These are phyloP conservation scores for Rhizoclosmatium sp. DNA, from an alignment of 192 early-diverging fungal species.

Conservation along the genomic window DNA sequence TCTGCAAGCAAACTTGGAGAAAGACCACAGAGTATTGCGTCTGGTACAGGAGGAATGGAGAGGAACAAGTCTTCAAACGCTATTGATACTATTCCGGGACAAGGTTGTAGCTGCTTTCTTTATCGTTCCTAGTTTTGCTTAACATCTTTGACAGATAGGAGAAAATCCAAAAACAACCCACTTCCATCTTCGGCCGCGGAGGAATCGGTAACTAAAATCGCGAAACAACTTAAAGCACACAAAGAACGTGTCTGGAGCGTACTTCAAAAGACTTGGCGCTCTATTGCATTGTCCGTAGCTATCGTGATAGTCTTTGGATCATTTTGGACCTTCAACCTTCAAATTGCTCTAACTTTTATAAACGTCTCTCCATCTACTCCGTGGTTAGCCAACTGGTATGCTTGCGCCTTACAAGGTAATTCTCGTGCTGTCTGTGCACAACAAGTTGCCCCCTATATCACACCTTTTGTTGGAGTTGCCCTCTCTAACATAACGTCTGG, in stretches of 20 bases:
- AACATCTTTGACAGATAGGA: neutral
- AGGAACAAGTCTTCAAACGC: too few relatives aligned
- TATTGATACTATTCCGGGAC: neutral
- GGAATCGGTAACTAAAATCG: neutral
- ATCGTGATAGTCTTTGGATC: conserved; percentile 20
- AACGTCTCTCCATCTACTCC: neutral
- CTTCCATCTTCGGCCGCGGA: neutral
- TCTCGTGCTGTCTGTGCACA: conserved; percentile 3
- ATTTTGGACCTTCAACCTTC: conserved; percentile 4
- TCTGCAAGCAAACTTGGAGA: neutral
- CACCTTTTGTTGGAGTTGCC: neutral
- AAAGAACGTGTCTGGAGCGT: conserved; percentile 15
- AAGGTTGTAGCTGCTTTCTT: neutral
- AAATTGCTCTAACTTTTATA: neutral
- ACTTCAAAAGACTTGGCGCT: conserved; percentile 24
- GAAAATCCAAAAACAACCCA: neutral
- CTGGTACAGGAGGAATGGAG: too few relatives aligned
- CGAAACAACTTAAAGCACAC: neutral
- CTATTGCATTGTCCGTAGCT: neutral
- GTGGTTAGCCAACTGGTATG: conserved; percentile 6
- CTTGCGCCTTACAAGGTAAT: conserved; percentile 19
- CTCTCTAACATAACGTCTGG: neutral
- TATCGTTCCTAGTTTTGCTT: neutral
- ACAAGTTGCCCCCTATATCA: neutral
- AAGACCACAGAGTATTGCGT: too few relatives aligned